Evolutionary conservation across 305 asterid species (phyloP), one percentile per base, ranked within the genome.

Genomic region (Fraxinus sp.): DNA sequence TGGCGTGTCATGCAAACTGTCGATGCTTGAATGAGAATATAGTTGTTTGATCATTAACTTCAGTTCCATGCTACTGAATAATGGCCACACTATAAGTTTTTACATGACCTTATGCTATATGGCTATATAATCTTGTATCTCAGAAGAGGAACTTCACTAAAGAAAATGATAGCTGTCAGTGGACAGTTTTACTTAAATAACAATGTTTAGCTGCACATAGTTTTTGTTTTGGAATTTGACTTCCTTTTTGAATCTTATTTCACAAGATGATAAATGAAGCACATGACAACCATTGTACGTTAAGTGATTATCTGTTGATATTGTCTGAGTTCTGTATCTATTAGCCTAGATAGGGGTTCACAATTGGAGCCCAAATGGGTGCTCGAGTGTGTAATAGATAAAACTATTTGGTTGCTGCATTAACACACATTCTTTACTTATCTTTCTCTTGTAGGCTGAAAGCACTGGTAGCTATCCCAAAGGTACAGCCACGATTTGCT

Each of bases 401-500:
- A 16, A 81, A n/a, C 26, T 78, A 46, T 49, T 78, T 64, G n/a
- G 0, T 49, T 7, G 26, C 35, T 22, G 73, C 33, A 6, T 68
- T 14, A 4, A 1, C 4, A 11, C 22, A 30, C 75, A 70, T 39
- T 78, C 33, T 57, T 77, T 55, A 78, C 80, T 66, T 36, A 68
- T 86, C 80, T 73, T 46, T 3, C 46, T 84, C 79, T 30, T 90
- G 86, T 90, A 95, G 99, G 99, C 89, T 94, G 81, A 95, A 94
- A 88, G 95, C 94, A 24, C 88, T 94, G 84, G 85, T 95, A 80
- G 94, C 97, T 72, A 91, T 95, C 66, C 98, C 99, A 33, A 95
- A 95, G 90, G 97, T 95, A 83, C 99, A 95, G 84, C 99, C 99
- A 55, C 93, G 98, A 83, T 92, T 88, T 84, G 98, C 99, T 68